Evolutionary conservation across 202 grass and related monocot genomes (phyloP), one percentile per base, ranked within the genome.

Genomic region (Musa balbisiana): DNA sequence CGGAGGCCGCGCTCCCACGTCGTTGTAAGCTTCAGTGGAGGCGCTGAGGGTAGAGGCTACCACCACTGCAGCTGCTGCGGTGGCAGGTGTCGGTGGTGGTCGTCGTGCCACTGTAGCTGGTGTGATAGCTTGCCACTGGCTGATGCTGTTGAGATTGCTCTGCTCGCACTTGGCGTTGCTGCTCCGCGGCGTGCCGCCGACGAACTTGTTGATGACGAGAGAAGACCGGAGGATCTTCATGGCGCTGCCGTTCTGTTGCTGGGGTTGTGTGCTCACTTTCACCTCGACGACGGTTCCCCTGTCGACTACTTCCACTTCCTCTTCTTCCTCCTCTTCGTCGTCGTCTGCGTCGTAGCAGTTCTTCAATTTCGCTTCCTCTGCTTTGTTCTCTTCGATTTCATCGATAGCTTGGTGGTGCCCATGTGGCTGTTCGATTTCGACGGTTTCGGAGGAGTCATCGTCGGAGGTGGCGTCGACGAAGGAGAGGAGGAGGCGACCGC

Each of bases 181-280:
- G 56, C 56, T 19, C 17, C 9, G 62, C 63, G 67, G 33, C 16
- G 67, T 51, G 67, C 67, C 33, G 29, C 67, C 11, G 25, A 67
- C 64, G 64, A 67, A 67, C 26, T 49, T 70, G 67, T 50, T 50
- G 43, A 70, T 70, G 67, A 70, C 67, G 67, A 70, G 67, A 16
- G 43, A 70, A 2, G 67, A 70, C 33, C 67, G 67, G 43, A 67
- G 64, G 11, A 43, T 26, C 64, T 33, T 67, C 25, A 33, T 43
- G 33, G 33, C 4, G 67, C 67, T 49, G 43, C 43, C 49, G 67
- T 15, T 69, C 29, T 69, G 67, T 11, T 50, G 67, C 29, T 69
- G 67, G 2, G 33, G 67, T 19, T 70, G 67, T 12, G 67, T 70
- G 67, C 33, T 70, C 16, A 70, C 27, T 10, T 51, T 70, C 15